Base-by-base conservation (phyloP, 257 asterid genomes). In the Nicotiana benthamiana region DNA sequence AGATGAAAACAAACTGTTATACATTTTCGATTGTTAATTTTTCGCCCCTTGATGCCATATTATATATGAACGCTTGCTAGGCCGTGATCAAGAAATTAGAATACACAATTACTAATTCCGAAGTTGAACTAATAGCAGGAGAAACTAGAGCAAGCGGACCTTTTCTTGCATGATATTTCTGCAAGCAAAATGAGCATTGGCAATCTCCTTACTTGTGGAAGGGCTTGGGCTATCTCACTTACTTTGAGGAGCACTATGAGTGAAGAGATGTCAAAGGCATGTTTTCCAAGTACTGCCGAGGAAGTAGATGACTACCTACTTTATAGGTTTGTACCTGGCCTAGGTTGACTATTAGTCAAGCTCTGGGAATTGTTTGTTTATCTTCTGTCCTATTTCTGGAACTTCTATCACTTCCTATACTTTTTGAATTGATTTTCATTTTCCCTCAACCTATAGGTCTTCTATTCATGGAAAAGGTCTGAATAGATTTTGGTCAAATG, bases 221-320 rank as follows among this genome's bases (percentile, higher is more conserved):
- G 89, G 86, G 99, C 97, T 48, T 94, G 99, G 99, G 93, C 96
- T 40, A 81, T 96, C 85, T 94, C 99, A 48, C 97, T 96, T 70
- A 85, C 97, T 16, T 83, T 89, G 85, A 89, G 92, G 85, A 83
- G 92, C 84, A 66, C 86, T 83, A 77, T 89, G 36, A 26, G 67
- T 46, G 99, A 92, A 28, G 98, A 94, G 84, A 84, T 95, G 64
- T 89, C 90, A 79, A 88, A 91, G 82, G 81, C 79, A 75, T 95
- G 95, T 82, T 94, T 95, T 75, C 89, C 93, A 32, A 83, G 82
- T 82, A 88, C 89, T 76, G 83, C 48, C 51, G 89, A 86, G 79
- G 90, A 87, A 60, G 75, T 72, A 32, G 82, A 81, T 27, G 94
- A 90, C 54, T 85, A 83, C 87, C 84, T 94, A 70, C 87, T 96